These are phyloP conservation scores for Dictyostelium citrinum DNA, from an alignment of 78 protist genomes.

Conservation along the genomic window DNA sequence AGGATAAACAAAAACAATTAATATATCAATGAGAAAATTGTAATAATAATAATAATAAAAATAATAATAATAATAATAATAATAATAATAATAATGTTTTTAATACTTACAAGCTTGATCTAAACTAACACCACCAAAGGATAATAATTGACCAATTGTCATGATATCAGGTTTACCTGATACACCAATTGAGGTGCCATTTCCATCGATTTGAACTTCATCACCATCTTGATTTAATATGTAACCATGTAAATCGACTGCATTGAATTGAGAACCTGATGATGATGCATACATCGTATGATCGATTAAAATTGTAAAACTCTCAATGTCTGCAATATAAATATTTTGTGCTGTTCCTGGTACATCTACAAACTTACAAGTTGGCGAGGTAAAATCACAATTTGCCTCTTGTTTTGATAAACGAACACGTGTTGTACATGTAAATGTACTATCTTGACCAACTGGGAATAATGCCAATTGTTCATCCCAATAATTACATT, in stretches of 20 bases:
- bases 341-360: background rate
- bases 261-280: constrained; percentile 30
- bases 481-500: constrained; percentile 74
- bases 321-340: constrained; percentile 53
- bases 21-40: too few species aligned
- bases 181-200: constrained; percentile 7
- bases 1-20: too few species aligned
- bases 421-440: constrained; percentile 34
- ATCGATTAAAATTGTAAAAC: constrained; percentile 53
- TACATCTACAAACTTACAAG: background rate
- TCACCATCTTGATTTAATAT: constrained; percentile 16
- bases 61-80: too few species aligned
- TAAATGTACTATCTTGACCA: constrained; percentile 2
- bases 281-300: constrained; percentile 52
- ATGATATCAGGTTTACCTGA: constrained; percentile 35
- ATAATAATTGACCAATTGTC: constrained; percentile 1
- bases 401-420: background rate
- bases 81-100: too few species aligned
- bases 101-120: background rate
- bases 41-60: background rate
- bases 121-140: constrained; percentile 17
- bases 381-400: background rate
- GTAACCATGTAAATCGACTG: constrained; percentile 11
- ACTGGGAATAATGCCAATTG: constrained; percentile 26
- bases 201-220: background rate